Evolutionary conservation across 2,329 filamentous ascomycete species (phyloP), one percentile per base, ranked within the genome.

Genomic region (Stachybotrys chartarum): DNA sequence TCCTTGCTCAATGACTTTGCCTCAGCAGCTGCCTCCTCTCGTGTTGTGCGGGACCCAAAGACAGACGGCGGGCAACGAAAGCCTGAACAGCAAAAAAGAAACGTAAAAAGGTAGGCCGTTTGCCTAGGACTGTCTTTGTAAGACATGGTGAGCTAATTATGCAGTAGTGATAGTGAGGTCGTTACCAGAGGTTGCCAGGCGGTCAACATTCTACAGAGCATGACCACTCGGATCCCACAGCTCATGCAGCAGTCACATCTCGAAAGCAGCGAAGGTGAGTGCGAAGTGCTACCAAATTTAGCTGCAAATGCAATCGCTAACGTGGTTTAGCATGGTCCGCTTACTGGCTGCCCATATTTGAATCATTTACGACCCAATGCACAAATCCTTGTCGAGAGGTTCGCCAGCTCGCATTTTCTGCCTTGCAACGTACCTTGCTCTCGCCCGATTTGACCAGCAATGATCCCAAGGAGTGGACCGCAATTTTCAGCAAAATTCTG

Each of bases 261-360:
- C 2, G 94, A 97, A 67, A 87, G 83, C 57, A 90, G 80, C 57
- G 89, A 96, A 79, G 88, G 88, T 89, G 72, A 10, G 35, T 58
- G 77, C 60, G n/a, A 24, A 47, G 35, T 5, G 39, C 30, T 51
- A 14, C 30, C n/a, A 46, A 44, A 8, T 24, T 4, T 24, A 24
- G 24, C 24, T 44, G 10, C 17, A 14, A 17, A 45, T 6, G n/a
- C 12, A n/a, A 18, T 51, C 47, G 39, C 51, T 65, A 44, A 68
- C 54, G 11, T 24, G 6, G 14, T 50, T n/a, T 59, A 89, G 94
- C 94, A 14, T 99, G 94, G 94, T 91, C 91, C 52, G 91, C 94
- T 8, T 99, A 99, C 70, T 99, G 94, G 94, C 86, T 92, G 14
- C 94, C 93, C 1, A 91, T 99, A 30, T 94, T 99, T 72, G 85